phyloP scores from a whole-genome alignment of 192 early-diverging fungal genomes.

The Coemansia sp. region DNA sequence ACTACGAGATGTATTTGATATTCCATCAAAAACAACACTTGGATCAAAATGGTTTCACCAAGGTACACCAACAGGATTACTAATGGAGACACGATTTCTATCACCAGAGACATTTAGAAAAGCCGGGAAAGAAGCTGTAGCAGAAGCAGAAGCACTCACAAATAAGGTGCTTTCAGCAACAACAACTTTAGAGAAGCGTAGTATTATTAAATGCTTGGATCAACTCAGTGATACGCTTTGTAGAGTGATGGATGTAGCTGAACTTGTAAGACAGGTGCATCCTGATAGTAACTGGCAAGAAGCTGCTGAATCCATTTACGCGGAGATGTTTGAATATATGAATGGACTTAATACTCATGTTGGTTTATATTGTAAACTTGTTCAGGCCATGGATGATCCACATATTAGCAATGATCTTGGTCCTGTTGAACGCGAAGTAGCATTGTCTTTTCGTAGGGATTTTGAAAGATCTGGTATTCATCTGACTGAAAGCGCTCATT shows the following conservation, averaged over 20 bases:
- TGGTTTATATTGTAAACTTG: slow-evolving; percentile 76
- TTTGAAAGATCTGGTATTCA: slow-evolving; percentile 97
- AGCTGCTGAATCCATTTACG: slow-evolving; percentile 77
- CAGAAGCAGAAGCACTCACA: slow-evolving; percentile 39
- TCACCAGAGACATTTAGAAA: slow-evolving; percentile 44
- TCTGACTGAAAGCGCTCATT: slow-evolving; percentile 63
- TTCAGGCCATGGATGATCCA: slow-evolving; percentile 62
- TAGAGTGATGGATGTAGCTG: slow-evolving; percentile 86
- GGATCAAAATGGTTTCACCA: slow-evolving; percentile 50
- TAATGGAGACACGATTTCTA: slow-evolving; percentile 52
- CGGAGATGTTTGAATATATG: slow-evolving; percentile 77
- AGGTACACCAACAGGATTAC: slow-evolving; percentile 46
- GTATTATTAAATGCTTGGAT: slow-evolving; percentile 85
- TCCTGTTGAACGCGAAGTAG: slow-evolving; percentile 71
- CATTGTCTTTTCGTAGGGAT: slow-evolving; percentile 79
- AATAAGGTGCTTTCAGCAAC: slow-evolving; percentile 25
- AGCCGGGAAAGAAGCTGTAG: slow-evolving; percentile 38
- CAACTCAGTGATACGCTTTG: slow-evolving; percentile 85
- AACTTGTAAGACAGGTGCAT: slow-evolving; percentile 90
- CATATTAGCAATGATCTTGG: slow-evolving; percentile 59
- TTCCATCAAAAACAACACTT: slow-evolving; percentile 39
- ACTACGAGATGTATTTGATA: slow-evolving; percentile 49
- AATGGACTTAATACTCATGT: slow-evolving; percentile 92
- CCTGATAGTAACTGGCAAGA: slow-evolving; percentile 68
- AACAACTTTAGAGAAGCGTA: slow-evolving; percentile 58